phyloP scores from a whole-genome alignment of 495 filamentous ascomycete genomes.

The Umbilicaria muhlenbergii region DNA sequence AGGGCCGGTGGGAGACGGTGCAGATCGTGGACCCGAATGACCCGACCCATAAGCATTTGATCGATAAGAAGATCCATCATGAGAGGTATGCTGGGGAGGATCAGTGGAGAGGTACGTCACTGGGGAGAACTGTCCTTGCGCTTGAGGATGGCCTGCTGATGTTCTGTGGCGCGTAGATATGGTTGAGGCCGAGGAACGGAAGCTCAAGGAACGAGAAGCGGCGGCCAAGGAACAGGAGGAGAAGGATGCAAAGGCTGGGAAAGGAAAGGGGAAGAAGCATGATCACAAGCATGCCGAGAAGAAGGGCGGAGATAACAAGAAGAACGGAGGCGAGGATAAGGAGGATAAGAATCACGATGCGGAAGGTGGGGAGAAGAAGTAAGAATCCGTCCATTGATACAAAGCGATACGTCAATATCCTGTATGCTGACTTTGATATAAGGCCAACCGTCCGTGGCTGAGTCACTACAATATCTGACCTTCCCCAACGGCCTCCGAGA shows the following conservation, averaged over 20 bases:
- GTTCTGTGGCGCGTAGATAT: constrained; percentile 25
- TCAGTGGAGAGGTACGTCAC: constrained; percentile 55
- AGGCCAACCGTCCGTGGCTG: too few species aligned
- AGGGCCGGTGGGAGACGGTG: constrained; percentile 31
- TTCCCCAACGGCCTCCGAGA: too few species aligned
- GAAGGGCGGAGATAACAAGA: constrained; percentile 2
- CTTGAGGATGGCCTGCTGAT: background rate
- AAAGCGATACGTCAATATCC: too few species aligned
- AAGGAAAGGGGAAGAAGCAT: constrained; percentile 9
- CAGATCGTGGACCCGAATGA: constrained; percentile 14
- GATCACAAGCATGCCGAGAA: constrained; percentile 3
- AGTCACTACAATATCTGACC: too few species aligned
- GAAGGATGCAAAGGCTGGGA: constrained; percentile 8
- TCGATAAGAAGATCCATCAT: constrained; percentile 67
- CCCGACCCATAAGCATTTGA: constrained; percentile 56
- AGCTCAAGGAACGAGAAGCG: constrained; percentile 32
- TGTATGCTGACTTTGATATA: too few species aligned
- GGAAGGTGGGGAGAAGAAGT: constrained; percentile 9
- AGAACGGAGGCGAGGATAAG: background rate
- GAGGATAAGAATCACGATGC: constrained; percentile 14
- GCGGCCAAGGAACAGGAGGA: constrained; percentile 11
- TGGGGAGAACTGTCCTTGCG: too few species aligned
- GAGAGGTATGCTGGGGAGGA: constrained; percentile 73
- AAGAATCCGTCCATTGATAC: too few species aligned
- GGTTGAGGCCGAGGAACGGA: constrained; percentile 49